These are phyloP conservation scores for Botrytis sinoallii DNA, from an alignment of 2,329 filamentous ascomycete genomes.

Conservation along the genomic window DNA sequence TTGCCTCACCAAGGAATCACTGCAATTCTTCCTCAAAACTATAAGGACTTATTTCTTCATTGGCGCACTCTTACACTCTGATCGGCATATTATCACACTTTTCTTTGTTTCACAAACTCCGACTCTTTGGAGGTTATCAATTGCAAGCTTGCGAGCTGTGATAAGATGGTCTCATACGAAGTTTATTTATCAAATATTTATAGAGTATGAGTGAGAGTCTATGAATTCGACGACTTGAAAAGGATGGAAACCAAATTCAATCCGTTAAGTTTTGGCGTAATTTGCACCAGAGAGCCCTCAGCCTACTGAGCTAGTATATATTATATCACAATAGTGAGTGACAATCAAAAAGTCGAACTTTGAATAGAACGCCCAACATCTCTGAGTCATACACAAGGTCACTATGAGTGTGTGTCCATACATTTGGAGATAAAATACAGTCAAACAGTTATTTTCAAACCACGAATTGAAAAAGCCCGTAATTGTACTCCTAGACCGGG, in stretches of 20 bases:
- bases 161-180: neutral
- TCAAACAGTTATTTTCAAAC: neutral
- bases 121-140: neutral
- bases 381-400: neutral
- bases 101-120: neutral
- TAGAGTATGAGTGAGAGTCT: neutral
- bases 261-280: neutral
- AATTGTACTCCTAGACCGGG: neutral
- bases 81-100: neutral
- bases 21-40: neutral
- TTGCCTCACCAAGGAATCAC: neutral
- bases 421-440: neutral
- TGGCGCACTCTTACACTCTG: neutral
- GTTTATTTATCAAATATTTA: neutral
- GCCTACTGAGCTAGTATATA: neutral
- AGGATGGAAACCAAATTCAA: neutral
- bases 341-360: neutral
- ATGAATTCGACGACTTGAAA: accelerated
- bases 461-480: neutral
- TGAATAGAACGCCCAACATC: neutral
- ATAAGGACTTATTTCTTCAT: neutral
- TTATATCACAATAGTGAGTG: neutral
- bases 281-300: neutral
- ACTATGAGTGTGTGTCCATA: neutral
- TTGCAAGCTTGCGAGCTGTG: neutral